A percentile compares a stretch with the other conserved stretches of the same genome.
These are phyloP conservation scores for Aspergillus sp. DNA, from an alignment of 2,329 filamentous ascomycete species.

Conservation along the genomic window DNA sequence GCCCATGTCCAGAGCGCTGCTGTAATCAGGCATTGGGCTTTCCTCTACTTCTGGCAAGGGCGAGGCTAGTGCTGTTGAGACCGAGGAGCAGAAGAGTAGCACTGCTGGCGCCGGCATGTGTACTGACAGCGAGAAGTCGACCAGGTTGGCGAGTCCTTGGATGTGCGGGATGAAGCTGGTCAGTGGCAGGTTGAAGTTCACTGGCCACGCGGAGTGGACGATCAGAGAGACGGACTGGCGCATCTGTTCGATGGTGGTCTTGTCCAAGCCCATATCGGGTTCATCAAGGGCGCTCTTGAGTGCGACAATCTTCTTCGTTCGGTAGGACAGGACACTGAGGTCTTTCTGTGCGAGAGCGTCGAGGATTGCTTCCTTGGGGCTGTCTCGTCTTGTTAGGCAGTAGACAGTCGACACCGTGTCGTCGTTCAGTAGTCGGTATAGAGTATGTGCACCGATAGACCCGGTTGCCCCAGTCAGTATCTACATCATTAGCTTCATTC, in stretches of 20 bases:
- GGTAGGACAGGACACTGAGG: conserved; percentile 22
- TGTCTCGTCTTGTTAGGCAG: conserved; percentile 36
- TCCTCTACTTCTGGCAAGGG: conserved; percentile 12
- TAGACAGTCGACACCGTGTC: conserved; percentile 35
- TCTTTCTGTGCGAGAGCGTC: conserved; percentile 21
- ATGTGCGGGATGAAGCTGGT: conserved; percentile 50
- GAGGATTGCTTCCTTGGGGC: conserved; percentile 24
- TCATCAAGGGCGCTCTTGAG: conserved; percentile 42
- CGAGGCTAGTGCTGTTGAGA: conserved; percentile 39
- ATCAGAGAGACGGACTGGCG: conserved; percentile 45
- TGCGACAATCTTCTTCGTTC: conserved; percentile 39
- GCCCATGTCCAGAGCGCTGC: conserved; percentile 27
- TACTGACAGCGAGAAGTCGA: conserved; percentile 46
- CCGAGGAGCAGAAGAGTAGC: conserved; percentile 54
- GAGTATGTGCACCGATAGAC: conserved; percentile 43
- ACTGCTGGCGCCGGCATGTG: conserved; percentile 29
- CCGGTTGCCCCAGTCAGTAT: conserved; percentile 47
- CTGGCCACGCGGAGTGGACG: conserved; percentile 56
- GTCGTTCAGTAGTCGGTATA: conserved; percentile 39
- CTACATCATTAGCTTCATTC: conserved; percentile 11
- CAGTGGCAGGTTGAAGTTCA: conserved; percentile 55
- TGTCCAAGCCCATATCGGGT: conserved; percentile 42
- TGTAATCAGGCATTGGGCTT: conserved; percentile 11
- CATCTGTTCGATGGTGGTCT: conserved; percentile 38
- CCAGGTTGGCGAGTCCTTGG: conserved; percentile 44